Percentiles rank a stretch among this genome's conserved stretches.
Conservation (phyloP, 2,329 filamentous ascomycete species). For the Ophidiomyces ophidiicola region DNA sequence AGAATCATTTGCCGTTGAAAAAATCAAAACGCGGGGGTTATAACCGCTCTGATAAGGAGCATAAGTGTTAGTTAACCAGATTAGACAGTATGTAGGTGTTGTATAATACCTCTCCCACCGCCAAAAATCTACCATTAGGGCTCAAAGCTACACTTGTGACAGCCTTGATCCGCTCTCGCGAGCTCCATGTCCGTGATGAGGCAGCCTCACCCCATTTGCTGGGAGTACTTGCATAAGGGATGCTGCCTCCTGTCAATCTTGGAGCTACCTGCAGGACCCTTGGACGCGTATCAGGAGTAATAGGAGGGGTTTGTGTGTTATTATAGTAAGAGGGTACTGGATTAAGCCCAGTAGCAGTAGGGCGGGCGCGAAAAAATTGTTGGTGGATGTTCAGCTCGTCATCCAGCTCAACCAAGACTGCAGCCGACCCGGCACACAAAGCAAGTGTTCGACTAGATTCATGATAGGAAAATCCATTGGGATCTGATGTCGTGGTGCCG, state of each 20-base stretch:
- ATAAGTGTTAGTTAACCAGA: slow-evolving; percentile 21
- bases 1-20: slow-evolving; percentile 62
- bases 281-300: slow-evolving; percentile 44
- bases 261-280: slow-evolving; percentile 44
- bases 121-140: slow-evolving; percentile 72
- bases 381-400: slow-evolving; percentile 54
- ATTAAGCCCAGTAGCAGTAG: slow-evolving; percentile 56
- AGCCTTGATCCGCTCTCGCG: slow-evolving; percentile 84
- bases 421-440: slow-evolving; percentile 83
- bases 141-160: slow-evolving; percentile 84
- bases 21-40: slow-evolving; percentile 79
- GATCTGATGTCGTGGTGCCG: slow-evolving; percentile 74
- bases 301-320: slow-evolving; percentile 44
- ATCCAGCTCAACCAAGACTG: slow-evolving; percentile 74
- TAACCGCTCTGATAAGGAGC: slow-evolving; percentile 60
- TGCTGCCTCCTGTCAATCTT: slow-evolving; percentile 27
- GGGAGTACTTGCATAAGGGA: slow-evolving; percentile 36
- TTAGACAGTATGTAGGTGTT: background rate
- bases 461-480: slow-evolving; percentile 75
- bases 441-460: slow-evolving; percentile 60
- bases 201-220: slow-evolving; percentile 47
- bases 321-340: slow-evolving; percentile 43
- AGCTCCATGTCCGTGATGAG: slow-evolving; percentile 65
- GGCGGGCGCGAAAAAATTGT: slow-evolving; percentile 80
- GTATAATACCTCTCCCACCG: slow-evolving; percentile 63